These are phyloP conservation scores for Chalciporus pseudorubinellus DNA, from an alignment of 768 basidiomycete species.

Conservation along the genomic window DNA sequence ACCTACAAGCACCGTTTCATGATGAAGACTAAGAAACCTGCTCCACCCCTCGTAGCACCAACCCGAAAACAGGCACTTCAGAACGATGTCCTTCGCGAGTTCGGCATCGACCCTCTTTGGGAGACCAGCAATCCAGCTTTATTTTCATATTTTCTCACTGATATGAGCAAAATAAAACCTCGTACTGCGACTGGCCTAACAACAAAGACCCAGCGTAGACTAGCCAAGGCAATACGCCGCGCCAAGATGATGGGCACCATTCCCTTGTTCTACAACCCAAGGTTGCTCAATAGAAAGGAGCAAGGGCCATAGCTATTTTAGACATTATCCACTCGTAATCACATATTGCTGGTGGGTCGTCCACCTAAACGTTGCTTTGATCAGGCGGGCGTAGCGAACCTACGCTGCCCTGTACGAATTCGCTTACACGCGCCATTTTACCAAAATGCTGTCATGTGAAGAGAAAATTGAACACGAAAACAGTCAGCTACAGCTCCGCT, in stretches of 20 bases:
- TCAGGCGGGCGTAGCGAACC: background rate
- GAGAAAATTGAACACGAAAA: conserved; percentile 7
- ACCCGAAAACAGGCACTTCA: conserved; percentile 49
- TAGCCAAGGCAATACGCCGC: conserved; percentile 84
- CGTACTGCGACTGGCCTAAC: conserved; percentile 72
- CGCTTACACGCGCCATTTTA: no score
- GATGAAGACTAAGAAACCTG: conserved; percentile 16
- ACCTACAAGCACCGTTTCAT: conserved; percentile 38
- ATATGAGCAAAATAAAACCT: conserved; percentile 79
- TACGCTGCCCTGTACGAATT: no score
- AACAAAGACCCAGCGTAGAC: conserved; percentile 68
- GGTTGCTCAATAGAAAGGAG: conserved; percentile 14
- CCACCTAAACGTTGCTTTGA: background rate
- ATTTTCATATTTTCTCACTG: conserved; percentile 57
- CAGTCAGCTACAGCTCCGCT: conserved; percentile 68
- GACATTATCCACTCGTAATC: background rate
- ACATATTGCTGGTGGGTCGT: no score
- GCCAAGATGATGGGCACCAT: conserved; percentile 92
- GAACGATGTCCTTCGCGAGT: conserved; percentile 68
- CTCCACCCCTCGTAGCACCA: conserved; percentile 53
- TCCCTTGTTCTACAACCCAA: conserved; percentile 43
- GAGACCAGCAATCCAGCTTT: conserved; percentile 61
- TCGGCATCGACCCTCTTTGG: conserved; percentile 70
- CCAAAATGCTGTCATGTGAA: conserved; percentile 5
- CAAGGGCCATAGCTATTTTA: background rate